Conservation (phyloP, 805 yeast species). For the Candida ovalis region DNA sequence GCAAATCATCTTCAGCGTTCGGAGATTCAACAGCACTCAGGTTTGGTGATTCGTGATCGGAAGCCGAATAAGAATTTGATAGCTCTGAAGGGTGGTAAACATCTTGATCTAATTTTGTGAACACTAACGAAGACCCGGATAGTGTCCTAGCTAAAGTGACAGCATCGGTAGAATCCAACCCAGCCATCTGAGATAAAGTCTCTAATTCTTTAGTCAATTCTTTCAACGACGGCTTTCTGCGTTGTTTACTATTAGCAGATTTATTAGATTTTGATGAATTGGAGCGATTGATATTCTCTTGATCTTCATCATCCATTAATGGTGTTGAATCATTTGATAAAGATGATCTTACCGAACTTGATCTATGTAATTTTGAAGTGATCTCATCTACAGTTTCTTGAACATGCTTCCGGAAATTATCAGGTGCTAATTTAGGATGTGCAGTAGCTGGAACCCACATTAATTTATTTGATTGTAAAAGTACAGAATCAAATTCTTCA, state of each 20-base stretch:
- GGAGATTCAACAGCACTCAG: slow-evolving; percentile 28
- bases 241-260: background rate
- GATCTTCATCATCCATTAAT: background rate
- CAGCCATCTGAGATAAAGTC: slow-evolving; percentile 69
- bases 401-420: slow-evolving; percentile 68
- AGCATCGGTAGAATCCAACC: slow-evolving; percentile 76
- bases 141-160: slow-evolving; percentile 77
- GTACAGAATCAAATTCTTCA: slow-evolving; percentile 12
- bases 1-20: slow-evolving; percentile 8
- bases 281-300: slow-evolving; percentile 4
- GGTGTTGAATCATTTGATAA: slow-evolving; percentile 18
- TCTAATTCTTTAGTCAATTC: slow-evolving; percentile 75
- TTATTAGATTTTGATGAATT: slow-evolving; percentile 1
- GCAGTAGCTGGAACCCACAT: slow-evolving; percentile 95
- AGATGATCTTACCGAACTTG: slow-evolving; percentile 26
- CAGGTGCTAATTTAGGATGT: slow-evolving; percentile 95
- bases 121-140: slow-evolving; percentile 64
- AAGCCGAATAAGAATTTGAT: slow-evolving; percentile 6
- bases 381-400: slow-evolving; percentile 53
- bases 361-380: slow-evolving; percentile 35
- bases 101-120: slow-evolving; percentile 45
- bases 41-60: background rate
- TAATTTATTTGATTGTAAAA: slow-evolving; percentile 42
- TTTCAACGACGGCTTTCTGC: slow-evolving; percentile 55
- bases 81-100: slow-evolving; percentile 30